Evolutionary conservation across 2,329 filamentous ascomycete genomes (phyloP).

Genomic region (Chrysoporthe cubensis): DNA sequence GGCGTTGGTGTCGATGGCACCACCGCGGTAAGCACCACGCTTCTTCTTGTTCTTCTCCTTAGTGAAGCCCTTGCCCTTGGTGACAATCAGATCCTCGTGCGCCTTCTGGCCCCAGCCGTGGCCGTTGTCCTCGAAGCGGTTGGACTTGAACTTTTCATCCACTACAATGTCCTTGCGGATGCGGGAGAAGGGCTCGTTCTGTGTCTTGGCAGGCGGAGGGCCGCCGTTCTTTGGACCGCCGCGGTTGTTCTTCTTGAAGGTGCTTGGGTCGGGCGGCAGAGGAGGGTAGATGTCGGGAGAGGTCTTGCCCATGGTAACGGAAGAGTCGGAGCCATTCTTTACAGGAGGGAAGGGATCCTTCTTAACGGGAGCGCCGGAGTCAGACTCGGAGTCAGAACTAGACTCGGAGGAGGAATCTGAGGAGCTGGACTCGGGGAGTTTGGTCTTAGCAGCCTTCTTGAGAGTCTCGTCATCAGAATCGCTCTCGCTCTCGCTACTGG

Average conservation of each 20-base stretch:
- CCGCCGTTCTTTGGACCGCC: conserved; percentile 48
- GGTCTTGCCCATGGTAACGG: conserved; percentile 55
- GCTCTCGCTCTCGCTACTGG: conserved; percentile 43
- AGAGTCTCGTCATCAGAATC: conserved; percentile 28
- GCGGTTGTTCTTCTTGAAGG: conserved; percentile 42
- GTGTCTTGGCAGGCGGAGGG: conserved; percentile 51
- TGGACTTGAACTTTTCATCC: conserved; percentile 72
- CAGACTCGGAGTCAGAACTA: conserved; percentile 50
- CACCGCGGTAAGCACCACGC: conserved; percentile 87
- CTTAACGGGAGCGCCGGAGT: conserved; percentile 36
- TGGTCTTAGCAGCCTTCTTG: conserved; percentile 34
- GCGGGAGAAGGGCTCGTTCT: conserved; percentile 74
- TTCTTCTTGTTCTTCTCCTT: conserved; percentile 99
- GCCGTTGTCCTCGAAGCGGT: conserved; percentile 68
- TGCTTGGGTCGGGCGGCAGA: conserved; percentile 55
- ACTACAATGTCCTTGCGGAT: conserved; percentile 71
- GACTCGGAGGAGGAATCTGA: conserved; percentile 42
- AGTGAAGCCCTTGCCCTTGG: conserved; percentile 94
- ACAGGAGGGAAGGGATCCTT: conserved; percentile 31
- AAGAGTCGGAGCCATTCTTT: conserved; percentile 43
- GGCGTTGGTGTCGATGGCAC: conserved; percentile 79
- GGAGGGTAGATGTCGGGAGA: conserved; percentile 55
- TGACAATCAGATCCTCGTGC: conserved; percentile 85
- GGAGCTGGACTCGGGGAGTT: conserved; percentile 40
- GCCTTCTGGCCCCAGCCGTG: conserved; percentile 91